Conservation (phyloP, 192 early-diverging fungal species). For the Podila verticillata region DNA sequence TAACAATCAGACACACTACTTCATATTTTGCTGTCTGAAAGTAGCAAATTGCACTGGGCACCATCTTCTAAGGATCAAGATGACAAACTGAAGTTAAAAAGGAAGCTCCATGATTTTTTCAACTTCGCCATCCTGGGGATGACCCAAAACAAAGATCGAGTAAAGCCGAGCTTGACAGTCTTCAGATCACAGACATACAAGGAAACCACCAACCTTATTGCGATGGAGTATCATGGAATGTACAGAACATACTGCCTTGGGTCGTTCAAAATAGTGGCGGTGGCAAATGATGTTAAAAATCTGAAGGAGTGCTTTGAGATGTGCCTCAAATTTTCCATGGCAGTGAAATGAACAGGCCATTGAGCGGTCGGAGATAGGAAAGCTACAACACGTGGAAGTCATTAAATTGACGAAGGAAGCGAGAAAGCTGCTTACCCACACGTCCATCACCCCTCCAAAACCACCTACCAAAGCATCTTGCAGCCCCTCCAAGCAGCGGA, state of each 20-base stretch:
- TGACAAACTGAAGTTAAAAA: slow-evolving; percentile 29
- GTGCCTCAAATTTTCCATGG: slow-evolving; percentile 28
- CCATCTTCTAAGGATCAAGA: slow-evolving; percentile 16
- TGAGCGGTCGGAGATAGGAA: slow-evolving; percentile 20
- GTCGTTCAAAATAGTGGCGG: slow-evolving; percentile 15
- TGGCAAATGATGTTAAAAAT: slow-evolving; percentile 8
- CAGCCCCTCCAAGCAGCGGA: slow-evolving; percentile 9
- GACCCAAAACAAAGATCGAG: slow-evolving; percentile 18
- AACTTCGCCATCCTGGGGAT: slow-evolving; percentile 29
- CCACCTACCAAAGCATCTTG: not conserved
- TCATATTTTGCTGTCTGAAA: slow-evolving; percentile 29
- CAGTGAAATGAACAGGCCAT: slow-evolving; percentile 12
- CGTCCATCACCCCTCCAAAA: slow-evolving; percentile 13
- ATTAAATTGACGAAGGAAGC: slow-evolving; percentile 24
- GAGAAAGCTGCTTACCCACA: slow-evolving; percentile 19
- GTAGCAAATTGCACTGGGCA: slow-evolving; percentile 15
- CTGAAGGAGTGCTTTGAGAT: slow-evolving; percentile 25
- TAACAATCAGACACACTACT: no score
- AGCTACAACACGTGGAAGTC: slow-evolving; percentile 9
- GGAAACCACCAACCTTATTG: slow-evolving; percentile 28
- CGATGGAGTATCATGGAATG: slow-evolving; percentile 27
- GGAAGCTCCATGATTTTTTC: slow-evolving; percentile 25
- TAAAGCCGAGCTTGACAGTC: slow-evolving; percentile 11
- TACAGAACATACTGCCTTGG: slow-evolving; percentile 25
- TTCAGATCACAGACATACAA: slow-evolving; percentile 30